These are phyloP conservation scores for Fusarium papillatum DNA, from an alignment of 2,329 filamentous ascomycete genomes.

Conservation along the genomic window DNA sequence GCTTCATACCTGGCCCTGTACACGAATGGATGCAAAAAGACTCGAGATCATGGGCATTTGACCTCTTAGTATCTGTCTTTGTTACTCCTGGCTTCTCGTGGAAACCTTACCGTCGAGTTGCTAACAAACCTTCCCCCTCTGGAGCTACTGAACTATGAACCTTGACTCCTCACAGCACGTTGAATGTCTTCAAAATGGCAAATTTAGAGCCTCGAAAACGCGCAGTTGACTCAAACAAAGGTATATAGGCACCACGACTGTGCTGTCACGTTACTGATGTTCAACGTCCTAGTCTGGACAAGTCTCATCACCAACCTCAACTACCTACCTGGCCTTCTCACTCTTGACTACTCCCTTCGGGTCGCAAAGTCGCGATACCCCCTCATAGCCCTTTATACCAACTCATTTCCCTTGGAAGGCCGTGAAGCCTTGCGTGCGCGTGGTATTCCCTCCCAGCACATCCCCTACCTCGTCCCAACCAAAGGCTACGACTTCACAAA, in stretches of 20 bases:
- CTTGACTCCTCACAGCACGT: not conserved
- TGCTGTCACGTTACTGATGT: not conserved
- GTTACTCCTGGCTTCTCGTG: not conserved
- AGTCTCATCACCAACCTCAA: conserved; percentile 87
- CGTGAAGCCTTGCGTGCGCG: conserved; percentile 78
- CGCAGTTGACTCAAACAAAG: conserved; percentile 56
- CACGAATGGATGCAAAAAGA: not conserved
- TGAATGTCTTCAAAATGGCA: conserved; percentile 37
- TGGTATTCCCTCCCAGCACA: conserved; percentile 76
- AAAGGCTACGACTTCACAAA: conserved; percentile 76
- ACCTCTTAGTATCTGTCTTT: not conserved
- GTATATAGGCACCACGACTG: conserved; percentile 34
- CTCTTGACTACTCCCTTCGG: conserved; percentile 83
- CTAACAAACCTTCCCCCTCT: conserved; percentile 21
- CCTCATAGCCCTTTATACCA: conserved; percentile 86
- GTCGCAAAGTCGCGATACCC: conserved; percentile 77
- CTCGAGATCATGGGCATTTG: not conserved
- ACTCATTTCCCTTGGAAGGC: conserved; percentile 78
- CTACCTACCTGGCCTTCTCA: conserved; percentile 87
- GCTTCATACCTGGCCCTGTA: not conserved
- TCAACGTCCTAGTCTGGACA: conserved; percentile 77
- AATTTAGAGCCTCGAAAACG: conserved; percentile 37
- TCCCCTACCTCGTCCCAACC: conserved; percentile 80
- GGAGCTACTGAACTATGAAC: conserved; percentile 16
- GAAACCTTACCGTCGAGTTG: not conserved